Evolutionary conservation across 352 stramenopile species (phyloP).

Genomic region (Phytopythium vexans): DNA sequence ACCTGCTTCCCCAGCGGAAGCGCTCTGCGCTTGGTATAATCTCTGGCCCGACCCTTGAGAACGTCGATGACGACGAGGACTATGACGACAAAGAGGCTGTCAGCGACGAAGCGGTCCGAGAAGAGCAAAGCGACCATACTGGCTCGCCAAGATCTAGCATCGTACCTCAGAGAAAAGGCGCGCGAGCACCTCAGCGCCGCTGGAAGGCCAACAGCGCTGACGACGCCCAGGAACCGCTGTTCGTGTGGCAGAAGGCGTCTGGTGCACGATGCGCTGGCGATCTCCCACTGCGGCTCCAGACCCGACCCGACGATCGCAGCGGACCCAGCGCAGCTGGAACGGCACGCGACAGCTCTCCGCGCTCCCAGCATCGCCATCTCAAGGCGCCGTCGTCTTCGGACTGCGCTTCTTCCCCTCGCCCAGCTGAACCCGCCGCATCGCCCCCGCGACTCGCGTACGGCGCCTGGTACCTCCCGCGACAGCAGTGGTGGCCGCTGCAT

Average conservation of each 20-base stretch:
- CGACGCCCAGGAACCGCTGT: slow-evolving; percentile 9
- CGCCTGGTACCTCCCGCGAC: slow-evolving; percentile 53
- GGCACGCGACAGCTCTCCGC: neutral
- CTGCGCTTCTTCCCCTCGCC: neutral
- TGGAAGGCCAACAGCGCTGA: neutral
- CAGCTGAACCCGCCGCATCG: slow-evolving; percentile 1
- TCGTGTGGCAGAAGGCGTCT: slow-evolving; percentile 49
- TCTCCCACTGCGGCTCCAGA: slow-evolving; percentile 18
- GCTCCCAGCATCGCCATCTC: neutral
- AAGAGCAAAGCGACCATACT: slow-evolving; percentile 8
- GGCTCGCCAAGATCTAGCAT: slow-evolving; percentile 18
- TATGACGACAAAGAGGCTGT: slow-evolving; percentile 11
- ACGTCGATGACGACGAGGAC: slow-evolving; percentile 20
- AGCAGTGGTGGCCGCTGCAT: slow-evolving; percentile 49
- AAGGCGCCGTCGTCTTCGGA: neutral
- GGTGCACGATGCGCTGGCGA: slow-evolving; percentile 36
- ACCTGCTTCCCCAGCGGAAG: slow-evolving; percentile 32
- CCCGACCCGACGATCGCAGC: neutral
- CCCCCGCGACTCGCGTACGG: slow-evolving; percentile 32
- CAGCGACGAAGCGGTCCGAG: slow-evolving; percentile 2
- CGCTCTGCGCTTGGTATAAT: slow-evolving; percentile 27
- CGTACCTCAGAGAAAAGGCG: neutral
- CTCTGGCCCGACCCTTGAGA: slow-evolving; percentile 3
- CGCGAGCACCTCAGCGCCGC: neutral
- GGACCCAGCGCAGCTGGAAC: neutral